phyloP scores from a whole-genome alignment of 2,329 filamentous ascomycete genomes.

The Ascomycota sp. region DNA sequence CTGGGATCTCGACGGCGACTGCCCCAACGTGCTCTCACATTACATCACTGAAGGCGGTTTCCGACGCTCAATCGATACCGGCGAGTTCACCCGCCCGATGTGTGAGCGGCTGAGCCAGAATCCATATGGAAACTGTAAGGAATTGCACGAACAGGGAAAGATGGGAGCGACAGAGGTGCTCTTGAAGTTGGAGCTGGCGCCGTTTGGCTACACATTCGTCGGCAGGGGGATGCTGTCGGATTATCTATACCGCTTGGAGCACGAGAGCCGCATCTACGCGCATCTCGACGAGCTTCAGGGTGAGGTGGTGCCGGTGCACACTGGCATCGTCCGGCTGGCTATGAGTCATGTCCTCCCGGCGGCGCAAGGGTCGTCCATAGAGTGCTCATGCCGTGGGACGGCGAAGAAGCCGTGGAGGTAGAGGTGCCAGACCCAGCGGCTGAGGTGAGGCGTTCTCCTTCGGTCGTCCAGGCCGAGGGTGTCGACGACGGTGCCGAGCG shows the following conservation, averaged over 20 bases:
- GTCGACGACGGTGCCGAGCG: conserved; percentile 5
- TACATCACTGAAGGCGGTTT: conserved; percentile 1
- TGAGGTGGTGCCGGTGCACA: conserved; percentile 1
- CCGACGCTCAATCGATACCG: conserved; percentile 3
- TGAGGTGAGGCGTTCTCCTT: conserved; percentile 3
- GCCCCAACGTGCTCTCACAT: conserved; percentile 6
- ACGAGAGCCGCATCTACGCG: conserved; percentile 5
- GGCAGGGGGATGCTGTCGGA: conserved; percentile 5
- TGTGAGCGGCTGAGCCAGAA: conserved; percentile 1
- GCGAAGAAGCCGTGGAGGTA: not conserved
- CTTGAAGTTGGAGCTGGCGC: conserved; percentile 5
- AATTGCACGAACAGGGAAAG: not conserved
- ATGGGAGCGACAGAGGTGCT: conserved; percentile 3
- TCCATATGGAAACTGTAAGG: conserved; percentile 3
- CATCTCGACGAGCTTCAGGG: conserved; percentile 6
- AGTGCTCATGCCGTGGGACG: conserved; percentile 9
- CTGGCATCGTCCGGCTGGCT: not conserved
- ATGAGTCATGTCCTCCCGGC: conserved; percentile 3
- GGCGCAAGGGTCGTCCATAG: conserved; percentile 4
- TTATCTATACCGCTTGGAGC: conserved; percentile 1
- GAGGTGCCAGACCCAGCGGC: not conserved
- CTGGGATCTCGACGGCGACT: conserved; percentile 4
- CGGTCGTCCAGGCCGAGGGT: conserved; percentile 3
- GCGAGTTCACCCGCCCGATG: conserved; percentile 2
- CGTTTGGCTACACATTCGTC: conserved; percentile 6